A percentile compares a stretch with the other conserved stretches of the same genome.
Evolutionary conservation across 176 grass and related monocot genomes (phyloP).

Genomic region (Pharus latifolius): DNA sequence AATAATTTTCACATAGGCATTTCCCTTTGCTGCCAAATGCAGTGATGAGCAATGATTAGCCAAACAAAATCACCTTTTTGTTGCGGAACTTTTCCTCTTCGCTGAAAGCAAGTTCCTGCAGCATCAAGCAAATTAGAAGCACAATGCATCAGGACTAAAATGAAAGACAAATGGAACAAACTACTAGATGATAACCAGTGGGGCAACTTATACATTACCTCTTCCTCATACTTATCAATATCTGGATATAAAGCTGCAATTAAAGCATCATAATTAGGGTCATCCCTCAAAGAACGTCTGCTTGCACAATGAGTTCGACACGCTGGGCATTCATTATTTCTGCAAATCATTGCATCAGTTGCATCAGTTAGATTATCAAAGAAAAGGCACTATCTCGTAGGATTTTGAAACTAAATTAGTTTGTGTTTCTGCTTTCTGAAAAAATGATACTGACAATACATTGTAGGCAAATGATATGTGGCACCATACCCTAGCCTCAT

Average conservation of each 20-base stretch:
- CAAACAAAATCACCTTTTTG: conserved; percentile 48
- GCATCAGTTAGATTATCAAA: neutral
- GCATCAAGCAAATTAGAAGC: conserved; percentile 14
- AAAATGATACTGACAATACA: conserved; percentile 8
- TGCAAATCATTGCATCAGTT: conserved; percentile 34
- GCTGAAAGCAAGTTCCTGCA: conserved; percentile 76
- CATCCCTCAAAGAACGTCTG: conserved; percentile 77
- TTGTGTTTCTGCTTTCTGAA: neutral
- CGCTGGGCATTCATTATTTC: conserved; percentile 87
- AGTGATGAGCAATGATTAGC: neutral
- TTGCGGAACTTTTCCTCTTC: conserved; percentile 68
- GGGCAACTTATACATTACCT: conserved; percentile 44
- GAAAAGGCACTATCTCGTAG: neutral
- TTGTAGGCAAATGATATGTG: conserved; percentile 5
- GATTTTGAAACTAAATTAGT: neutral
- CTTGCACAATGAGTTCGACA: conserved; percentile 89
- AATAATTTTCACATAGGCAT: neutral
- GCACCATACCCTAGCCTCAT: conserved; percentile 76
- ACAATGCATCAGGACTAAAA: neutral
- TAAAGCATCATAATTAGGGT: conserved; percentile 81
- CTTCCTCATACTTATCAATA: conserved; percentile 89
- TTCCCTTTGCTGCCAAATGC: neutral
- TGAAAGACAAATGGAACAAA: conserved; percentile 16
- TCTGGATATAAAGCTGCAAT: conserved; percentile 83
- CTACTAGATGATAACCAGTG: neutral